Evolutionary conservation across 169 alveolate species (phyloP).

Genomic region (Eimeria necatrix): DNA sequence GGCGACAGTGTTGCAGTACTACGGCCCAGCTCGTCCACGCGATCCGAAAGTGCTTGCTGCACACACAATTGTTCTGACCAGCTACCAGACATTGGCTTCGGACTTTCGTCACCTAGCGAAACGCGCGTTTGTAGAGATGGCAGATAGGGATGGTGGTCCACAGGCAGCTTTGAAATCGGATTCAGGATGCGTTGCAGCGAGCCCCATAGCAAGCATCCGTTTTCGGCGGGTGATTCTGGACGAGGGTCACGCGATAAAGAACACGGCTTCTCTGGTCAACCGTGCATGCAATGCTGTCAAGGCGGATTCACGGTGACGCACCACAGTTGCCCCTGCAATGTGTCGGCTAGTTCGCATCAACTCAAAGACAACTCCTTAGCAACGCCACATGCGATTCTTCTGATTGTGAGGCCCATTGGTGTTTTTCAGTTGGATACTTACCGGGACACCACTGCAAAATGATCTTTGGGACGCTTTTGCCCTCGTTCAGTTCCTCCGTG

Average conservation of each 20-base stretch:
- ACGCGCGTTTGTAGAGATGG: constrained; percentile 5
- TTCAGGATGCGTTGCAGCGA: background rate
- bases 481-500: constrained; percentile 91
- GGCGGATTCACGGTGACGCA: constrained; percentile 85
- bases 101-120: constrained; percentile 83
- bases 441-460: constrained; percentile 97
- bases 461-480: constrained; percentile 93
- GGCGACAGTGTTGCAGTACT: constrained; percentile 83
- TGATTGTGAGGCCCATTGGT: background rate
- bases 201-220: constrained; percentile 87
- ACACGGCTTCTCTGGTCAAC: constrained; percentile 88
- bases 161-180: constrained; percentile 38
- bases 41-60: constrained; percentile 82
- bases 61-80: constrained; percentile 89
- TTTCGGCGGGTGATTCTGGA: constrained; percentile 93
- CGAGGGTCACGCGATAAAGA: constrained; percentile 95
- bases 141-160: background rate
- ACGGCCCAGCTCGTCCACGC: constrained; percentile 83
- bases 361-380: background rate
- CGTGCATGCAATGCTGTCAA: constrained; percentile 90
- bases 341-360: background rate
- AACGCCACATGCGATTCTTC: background rate
- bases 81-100: constrained; percentile 90
- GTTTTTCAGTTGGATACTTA: constrained; percentile 90
- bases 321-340: background rate